Evolutionary conservation across 805 yeast species (phyloP).

Genomic region (Tetrapisispora taiwanensis): DNA sequence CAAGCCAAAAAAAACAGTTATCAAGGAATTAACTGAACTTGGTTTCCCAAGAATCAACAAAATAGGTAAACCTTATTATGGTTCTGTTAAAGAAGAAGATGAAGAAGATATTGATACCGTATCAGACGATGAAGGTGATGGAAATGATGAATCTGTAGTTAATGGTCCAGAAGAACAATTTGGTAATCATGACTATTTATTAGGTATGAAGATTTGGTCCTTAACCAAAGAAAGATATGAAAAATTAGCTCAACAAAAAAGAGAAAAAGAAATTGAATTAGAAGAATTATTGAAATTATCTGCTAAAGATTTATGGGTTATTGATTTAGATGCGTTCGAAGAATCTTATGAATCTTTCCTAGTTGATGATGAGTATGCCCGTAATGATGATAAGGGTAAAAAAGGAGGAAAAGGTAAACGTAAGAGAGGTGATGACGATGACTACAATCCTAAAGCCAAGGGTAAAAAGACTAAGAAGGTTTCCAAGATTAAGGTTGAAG

Average conservation of each 20-base stretch:
- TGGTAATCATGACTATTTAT: slow-evolving; percentile 71
- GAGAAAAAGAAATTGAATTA: slow-evolving; percentile 62
- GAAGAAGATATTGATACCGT: slow-evolving; percentile 30
- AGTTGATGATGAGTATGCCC: slow-evolving; percentile 50
- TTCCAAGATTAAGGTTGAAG: slow-evolving; percentile 19
- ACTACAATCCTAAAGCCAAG: slow-evolving; percentile 17
- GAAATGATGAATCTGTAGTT: slow-evolving; percentile 28
- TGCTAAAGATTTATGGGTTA: slow-evolving; percentile 83
- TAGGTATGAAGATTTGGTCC: slow-evolving; percentile 92
- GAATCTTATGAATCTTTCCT: slow-evolving; percentile 59
- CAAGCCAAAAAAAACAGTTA: slow-evolving; percentile 54
- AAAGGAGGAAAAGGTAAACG: slow-evolving; percentile 30
- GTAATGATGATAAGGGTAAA: slow-evolving; percentile 40
- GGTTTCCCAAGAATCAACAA: slow-evolving; percentile 73
- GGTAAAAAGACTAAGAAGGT: slow-evolving; percentile 15
- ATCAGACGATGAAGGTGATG: slow-evolving; percentile 35
- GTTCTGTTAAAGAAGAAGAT: slow-evolving; percentile 23
- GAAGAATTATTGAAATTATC: slow-evolving; percentile 51
- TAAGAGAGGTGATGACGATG: slow-evolving; percentile 23
- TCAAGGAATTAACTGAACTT: slow-evolving; percentile 48
- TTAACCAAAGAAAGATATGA: slow-evolving; percentile 85
- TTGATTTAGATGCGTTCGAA: slow-evolving; percentile 68
- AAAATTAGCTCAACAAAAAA: slow-evolving; percentile 61
- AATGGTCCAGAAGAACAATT: slow-evolving; percentile 40
- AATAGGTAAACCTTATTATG: slow-evolving; percentile 51